phyloP scores from a whole-genome alignment of 805 yeast species.

The Crinitomyces ghanaensis region DNA sequence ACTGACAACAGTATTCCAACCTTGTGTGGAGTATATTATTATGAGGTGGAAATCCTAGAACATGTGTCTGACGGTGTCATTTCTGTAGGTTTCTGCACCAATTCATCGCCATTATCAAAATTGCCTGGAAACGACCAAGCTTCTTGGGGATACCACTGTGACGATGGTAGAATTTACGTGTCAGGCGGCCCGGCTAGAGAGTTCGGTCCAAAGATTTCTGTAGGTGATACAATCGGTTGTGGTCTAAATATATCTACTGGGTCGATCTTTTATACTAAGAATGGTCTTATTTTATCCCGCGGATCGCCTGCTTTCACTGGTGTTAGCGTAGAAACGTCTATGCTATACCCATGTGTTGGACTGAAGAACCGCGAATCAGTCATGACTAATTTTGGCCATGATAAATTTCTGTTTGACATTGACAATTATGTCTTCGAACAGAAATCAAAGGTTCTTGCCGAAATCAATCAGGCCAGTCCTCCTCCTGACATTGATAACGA shows the following conservation, averaged over 20 bases:
- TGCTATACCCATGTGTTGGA: constrained; percentile 41
- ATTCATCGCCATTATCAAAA: constrained; percentile 24
- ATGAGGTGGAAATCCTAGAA: constrained; percentile 32
- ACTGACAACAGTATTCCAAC: constrained; percentile 29
- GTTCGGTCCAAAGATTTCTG: constrained; percentile 37
- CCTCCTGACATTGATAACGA: constrained; percentile 4
- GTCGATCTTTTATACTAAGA: constrained; percentile 65
- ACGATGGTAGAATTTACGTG: constrained; percentile 34
- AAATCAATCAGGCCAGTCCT: constrained; percentile 9
- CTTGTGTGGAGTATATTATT: constrained; percentile 39
- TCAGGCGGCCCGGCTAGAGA: constrained; percentile 31
- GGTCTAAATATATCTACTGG: constrained; percentile 62
- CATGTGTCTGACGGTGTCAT: constrained; percentile 32
- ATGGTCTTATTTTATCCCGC: constrained; percentile 58
- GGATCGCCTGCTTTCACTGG: constrained; percentile 47
- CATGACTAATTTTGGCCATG: constrained; percentile 38
- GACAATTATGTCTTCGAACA: constrained; percentile 38
- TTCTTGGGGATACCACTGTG: constrained; percentile 45
- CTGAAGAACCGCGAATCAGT: constrained; percentile 33
- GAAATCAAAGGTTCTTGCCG: constrained; percentile 27
- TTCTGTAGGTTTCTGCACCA: constrained; percentile 36
- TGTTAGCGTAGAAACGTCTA: constrained; percentile 28
- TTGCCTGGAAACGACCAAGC: constrained; percentile 38
- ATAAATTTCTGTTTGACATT: constrained; percentile 51
- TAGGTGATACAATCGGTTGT: constrained; percentile 65